Base-by-base conservation (phyloP, 495 filamentous ascomycete genomes). In the Hypoxylon crocopeplum region DNA sequence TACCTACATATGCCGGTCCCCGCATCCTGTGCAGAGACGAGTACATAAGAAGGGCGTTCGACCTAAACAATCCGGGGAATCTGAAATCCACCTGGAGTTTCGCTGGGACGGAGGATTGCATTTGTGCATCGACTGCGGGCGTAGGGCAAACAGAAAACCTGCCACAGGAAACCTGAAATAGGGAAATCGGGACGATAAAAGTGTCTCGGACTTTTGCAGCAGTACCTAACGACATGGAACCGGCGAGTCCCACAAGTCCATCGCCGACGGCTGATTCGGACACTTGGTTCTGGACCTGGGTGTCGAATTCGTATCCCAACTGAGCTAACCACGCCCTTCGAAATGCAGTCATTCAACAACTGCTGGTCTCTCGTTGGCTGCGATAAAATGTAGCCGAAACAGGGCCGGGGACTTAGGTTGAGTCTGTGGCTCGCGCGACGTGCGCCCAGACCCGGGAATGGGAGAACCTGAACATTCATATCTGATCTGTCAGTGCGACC, bases 271-370 rank as follows among this genome's bases (percentile, higher is more conserved):
- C 24, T 5, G 61, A 64, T 17, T 59, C 55, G 21, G 61, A 64
- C 24, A 25, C 42, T 10, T 64, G 61, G 61, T 64, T 64, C 55
- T 64, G 61, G 61, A 46, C 55, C 1, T 64, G 61, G 61, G 61
- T 64, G 22, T 38, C 49, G 20, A 59, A 36, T 17, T 64, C 61
- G 16, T 64, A 64, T 22, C 61, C 60, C 22, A 59, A 56, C 45
- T 56, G 19, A 64, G n/a, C 6, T 20, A 17, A 39, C 32, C 30
- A 21, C 19, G 13, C 11, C 22, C n/a, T 1, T 13, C 13, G 3
- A 13, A 20, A 21, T 32, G 16, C 10, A 34, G 12, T 21, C 20
- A 34, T 1, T 19, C 34, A 16, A 4, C 15, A 5, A 37, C 34
- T 13, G 34, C 13, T 37, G 24, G 24, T n/a, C n/a, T n/a, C n/a